Evolutionary conservation across 805 yeast genomes (phyloP), one percentile per base, ranked within the genome.

Genomic region (Cyberlindnera amylophila): DNA sequence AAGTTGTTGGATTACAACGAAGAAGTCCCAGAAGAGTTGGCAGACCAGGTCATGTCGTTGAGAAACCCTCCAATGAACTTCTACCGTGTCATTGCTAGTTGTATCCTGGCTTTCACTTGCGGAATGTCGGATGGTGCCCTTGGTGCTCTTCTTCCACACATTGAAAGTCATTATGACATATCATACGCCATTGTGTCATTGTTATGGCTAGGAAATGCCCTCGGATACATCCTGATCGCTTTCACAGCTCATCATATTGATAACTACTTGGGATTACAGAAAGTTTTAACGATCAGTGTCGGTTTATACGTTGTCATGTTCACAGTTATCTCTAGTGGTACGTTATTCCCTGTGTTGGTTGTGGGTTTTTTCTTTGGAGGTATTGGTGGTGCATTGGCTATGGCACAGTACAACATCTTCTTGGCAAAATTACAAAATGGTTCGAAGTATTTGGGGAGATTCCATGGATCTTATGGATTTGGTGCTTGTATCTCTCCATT

Each of bases 401-500:
- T 73, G 18, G 66, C 81, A 4, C 80, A 76, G 47, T 66, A 67
- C 34, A 79, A 78, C 52, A 70, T 77, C 14, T 78, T 76, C 49
- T 46, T 77, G 15, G 62, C 79, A 4, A 59, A 70, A 43, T 61
- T 81, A 35, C 36, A 45, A 21, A 50, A 54, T 19, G 67, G 74
- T 13, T 70, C 80, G 10, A 67, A 65, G 26, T 72, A 71, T 46
- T 58, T 80, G 31, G 81, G 86, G 1, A 61, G 66, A 38, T 70
- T 71, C 52, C 87, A 81, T 58, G 86, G 82, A 0, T 52, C 64
- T 6, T 82, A 81, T 55, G 88, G 88, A 2, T 28, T 76, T 2
- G 87, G 87, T 10, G 87, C 86, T 3, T 71, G 80, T 4, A 42
- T 77, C 2, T 70, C 83, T 3, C 87, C 88, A 2, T 55, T 80